These are phyloP conservation scores for Lomentospora prolificans DNA, from an alignment of 2,329 filamentous ascomycete species.

Conservation along the genomic window DNA sequence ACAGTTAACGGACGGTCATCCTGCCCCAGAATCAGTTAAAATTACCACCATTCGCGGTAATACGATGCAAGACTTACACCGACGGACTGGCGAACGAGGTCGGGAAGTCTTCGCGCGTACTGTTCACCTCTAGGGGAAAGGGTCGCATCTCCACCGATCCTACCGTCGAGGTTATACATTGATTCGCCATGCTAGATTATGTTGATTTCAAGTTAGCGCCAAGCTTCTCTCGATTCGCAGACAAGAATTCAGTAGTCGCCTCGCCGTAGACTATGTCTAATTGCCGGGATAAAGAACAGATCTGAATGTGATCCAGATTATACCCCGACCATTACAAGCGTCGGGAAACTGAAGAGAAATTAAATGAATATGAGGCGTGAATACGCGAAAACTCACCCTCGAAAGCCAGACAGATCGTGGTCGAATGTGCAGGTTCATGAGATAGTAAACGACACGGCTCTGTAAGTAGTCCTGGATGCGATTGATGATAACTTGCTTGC, in stretches of 20 bases:
- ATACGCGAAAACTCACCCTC: constrained; percentile 64
- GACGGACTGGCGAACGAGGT: constrained; percentile 75
- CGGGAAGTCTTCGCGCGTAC: constrained; percentile 77
- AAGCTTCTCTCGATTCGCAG: too few species aligned
- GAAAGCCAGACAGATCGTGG: constrained; percentile 95
- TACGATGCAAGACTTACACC: constrained; percentile 46
- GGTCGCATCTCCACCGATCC: constrained; percentile 86
- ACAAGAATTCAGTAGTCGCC: background rate
- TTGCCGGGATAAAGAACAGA: too few species aligned
- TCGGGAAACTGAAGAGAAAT: too few species aligned
- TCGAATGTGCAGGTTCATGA: constrained; percentile 97
- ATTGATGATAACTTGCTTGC: constrained; percentile 95
- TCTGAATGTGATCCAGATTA: too few species aligned
- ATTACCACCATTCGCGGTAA: too few species aligned
- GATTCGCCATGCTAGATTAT: constrained; percentile 90
- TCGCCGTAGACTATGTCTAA: too few species aligned
- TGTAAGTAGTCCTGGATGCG: constrained; percentile 94
- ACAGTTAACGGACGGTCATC: constrained; percentile 51
- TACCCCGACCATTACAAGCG: too few species aligned
- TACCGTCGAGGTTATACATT: constrained; percentile 77
- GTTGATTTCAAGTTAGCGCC: background rate
- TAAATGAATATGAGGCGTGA: too few species aligned
- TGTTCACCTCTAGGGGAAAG: constrained; percentile 78
- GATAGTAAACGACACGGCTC: constrained; percentile 91
- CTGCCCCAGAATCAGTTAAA: constrained; percentile 24